Conservation (phyloP, 768 basidiomycete species). For the Lanmaoa rubissima region DNA sequence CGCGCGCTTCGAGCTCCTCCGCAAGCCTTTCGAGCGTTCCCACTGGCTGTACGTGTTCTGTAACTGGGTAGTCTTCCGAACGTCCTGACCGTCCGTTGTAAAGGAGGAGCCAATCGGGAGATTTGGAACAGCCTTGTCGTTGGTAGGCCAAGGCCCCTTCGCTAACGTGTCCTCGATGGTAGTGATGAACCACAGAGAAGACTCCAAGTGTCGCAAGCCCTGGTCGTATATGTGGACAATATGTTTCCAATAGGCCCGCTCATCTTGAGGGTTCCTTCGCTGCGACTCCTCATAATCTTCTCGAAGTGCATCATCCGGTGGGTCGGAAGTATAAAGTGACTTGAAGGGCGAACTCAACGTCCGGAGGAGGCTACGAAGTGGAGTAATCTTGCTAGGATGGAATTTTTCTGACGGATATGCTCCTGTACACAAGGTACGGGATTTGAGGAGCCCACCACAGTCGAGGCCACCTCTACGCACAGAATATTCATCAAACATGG, state of each 20-base stretch:
- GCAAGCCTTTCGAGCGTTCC: not conserved
- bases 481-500: not conserved
- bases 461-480: too few species aligned
- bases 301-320: not conserved
- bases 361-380: not conserved
- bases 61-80: not conserved
- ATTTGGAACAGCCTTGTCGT: not conserved
- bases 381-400: not conserved
- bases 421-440: not conserved
- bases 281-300: not conserved
- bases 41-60: not conserved
- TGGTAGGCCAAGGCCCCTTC: not conserved
- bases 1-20: not conserved
- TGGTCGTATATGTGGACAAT: not conserved
- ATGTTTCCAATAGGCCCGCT: not conserved
- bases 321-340: not conserved
- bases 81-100: not conserved
- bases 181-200: not conserved
- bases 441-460: not conserved
- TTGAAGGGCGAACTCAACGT: not conserved
- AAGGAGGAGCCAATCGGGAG: not conserved
- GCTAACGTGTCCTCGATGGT: not conserved
- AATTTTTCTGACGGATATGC: not conserved
- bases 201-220: not conserved
- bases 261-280: not conserved